A percentile compares a stretch with the other conserved stretches of the same genome.
Evolutionary conservation across 1,284 basidiomycete species (phyloP).

Genomic region (Tylopilus sp.): DNA sequence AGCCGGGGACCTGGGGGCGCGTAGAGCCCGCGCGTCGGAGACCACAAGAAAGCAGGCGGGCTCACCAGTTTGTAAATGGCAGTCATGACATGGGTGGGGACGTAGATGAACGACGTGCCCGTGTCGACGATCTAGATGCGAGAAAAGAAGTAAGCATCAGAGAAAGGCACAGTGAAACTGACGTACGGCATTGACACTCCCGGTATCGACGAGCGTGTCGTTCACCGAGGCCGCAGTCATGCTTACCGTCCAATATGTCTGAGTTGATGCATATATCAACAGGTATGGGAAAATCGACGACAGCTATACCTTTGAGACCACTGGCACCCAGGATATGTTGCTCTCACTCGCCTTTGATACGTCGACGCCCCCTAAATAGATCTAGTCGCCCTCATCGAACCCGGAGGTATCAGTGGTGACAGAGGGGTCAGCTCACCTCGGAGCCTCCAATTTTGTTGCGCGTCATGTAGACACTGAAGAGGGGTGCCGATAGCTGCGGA

Average conservation of each 20-base stretch:
- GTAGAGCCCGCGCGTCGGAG: neutral
- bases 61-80: conserved; percentile 43
- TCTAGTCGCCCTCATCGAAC: conserved; percentile 27
- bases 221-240: conserved; percentile 44
- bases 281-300: neutral
- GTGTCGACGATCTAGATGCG: conserved; percentile 53
- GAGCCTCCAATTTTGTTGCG: conserved; percentile 46
- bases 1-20: conserved; percentile 46
- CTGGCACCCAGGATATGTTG: conserved; percentile 47
- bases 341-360: conserved; percentile 43
- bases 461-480: conserved; percentile 58
- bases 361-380: conserved; percentile 61
- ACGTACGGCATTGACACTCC: conserved; percentile 39
- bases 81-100: conserved; percentile 39
- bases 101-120: conserved; percentile 56
- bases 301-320: conserved; percentile 42
- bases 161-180: neutral
- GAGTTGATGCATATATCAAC: conserved; percentile 1
- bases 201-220: conserved; percentile 14
- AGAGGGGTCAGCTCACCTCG: conserved; percentile 35
- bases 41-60: neutral
- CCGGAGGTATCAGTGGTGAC: neutral
- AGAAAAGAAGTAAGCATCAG: neutral
- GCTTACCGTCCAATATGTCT: conserved; percentile 57
- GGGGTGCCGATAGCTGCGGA: conserved; percentile 39